Percentiles rank a stretch among this genome's conserved stretches.
Evolutionary conservation across 331 rosid species (phyloP).

Genomic region (Cucumis variabilis): DNA sequence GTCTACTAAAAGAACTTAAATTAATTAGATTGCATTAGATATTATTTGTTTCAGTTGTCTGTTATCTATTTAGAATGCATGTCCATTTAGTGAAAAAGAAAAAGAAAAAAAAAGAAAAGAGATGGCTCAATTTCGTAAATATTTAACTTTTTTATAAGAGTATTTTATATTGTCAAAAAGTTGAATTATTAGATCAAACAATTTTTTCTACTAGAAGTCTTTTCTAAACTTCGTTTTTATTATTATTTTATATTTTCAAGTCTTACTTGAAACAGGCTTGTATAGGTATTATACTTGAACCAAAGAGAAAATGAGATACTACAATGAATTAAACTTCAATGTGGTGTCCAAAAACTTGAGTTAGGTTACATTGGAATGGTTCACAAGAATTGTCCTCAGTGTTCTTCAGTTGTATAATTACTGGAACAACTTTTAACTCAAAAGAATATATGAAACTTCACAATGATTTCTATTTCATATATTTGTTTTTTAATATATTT

Average conservation of each 20-base stretch:
- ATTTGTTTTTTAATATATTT: not conserved
- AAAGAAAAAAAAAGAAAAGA: not conserved
- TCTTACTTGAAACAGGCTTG: not conserved
- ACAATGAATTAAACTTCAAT: not conserved
- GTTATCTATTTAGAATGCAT: not conserved
- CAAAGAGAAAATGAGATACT: not conserved
- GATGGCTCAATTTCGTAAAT: not conserved
- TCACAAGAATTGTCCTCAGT: not conserved
- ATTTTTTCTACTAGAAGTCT: not conserved
- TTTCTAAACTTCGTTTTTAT: not conserved
- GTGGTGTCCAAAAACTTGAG: not conserved
- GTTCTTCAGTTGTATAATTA: not conserved
- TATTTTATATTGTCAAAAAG: not conserved
- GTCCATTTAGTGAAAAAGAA: not conserved
- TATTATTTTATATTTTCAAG: not conserved
- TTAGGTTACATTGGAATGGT: conserved; percentile 4
- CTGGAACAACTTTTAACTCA: not conserved
- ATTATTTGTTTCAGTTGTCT: not conserved
- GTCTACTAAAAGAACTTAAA: not conserved
- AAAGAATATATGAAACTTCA: not conserved
- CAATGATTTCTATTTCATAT: not conserved
- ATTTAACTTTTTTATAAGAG: too few relatives aligned
- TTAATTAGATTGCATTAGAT: not conserved
- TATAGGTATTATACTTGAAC: not conserved
- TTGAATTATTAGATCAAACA: not conserved